Evolutionary conservation across 345 rosid genomes (phyloP).

Genomic region (Dipteronia sinensis): DNA sequence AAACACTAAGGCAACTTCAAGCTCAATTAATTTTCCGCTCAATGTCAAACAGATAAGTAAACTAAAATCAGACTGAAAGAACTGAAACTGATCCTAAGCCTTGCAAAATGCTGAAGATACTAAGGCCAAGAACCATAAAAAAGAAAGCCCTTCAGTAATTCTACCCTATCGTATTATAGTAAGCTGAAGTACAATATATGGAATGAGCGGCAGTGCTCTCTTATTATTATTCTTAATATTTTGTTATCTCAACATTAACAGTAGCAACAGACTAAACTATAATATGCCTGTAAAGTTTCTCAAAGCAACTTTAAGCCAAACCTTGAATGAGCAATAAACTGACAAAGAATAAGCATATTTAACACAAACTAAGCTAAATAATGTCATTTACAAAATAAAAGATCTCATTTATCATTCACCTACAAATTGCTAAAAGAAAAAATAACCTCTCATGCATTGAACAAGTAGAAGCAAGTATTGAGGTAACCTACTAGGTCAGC

Average conservation of each 20-base stretch:
- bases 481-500: slow-evolving; percentile 92
- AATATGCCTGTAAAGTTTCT: slow-evolving; percentile 1
- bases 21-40: neutral
- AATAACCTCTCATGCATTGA: neutral
- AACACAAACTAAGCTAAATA: neutral
- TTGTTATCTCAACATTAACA: neutral
- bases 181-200: neutral
- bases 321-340: neutral
- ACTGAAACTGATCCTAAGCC: neutral
- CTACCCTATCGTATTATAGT: neutral
- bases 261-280: neutral
- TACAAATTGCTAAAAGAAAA: neutral
- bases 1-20: slow-evolving; percentile 1
- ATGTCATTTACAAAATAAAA: neutral
- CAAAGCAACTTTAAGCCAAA: neutral
- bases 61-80: neutral
- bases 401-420: neutral
- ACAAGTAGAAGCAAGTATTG: slow-evolving; percentile 21
- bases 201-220: neutral
- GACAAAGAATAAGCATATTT: neutral
- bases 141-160: slow-evolving; percentile 1
- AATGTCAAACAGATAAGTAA: neutral
- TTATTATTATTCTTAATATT: neutral
- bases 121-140: neutral
- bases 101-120: neutral